Evolutionary conservation across 2,329 filamentous ascomycete genomes (phyloP), one percentile per base, ranked within the genome.

Genomic region (Alternaria postmessia): DNA sequence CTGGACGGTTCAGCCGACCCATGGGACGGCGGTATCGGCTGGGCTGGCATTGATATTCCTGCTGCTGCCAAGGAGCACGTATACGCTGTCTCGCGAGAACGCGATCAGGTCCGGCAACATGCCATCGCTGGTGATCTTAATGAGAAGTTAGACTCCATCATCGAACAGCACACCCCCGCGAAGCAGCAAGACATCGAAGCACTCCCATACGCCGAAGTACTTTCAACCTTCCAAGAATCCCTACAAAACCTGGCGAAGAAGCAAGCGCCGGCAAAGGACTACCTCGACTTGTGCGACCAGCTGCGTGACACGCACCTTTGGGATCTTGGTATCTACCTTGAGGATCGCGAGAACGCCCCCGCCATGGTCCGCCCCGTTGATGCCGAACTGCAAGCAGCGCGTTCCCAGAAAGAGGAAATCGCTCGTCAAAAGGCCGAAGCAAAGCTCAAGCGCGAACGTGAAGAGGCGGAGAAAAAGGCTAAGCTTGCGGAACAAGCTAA

Each of bases 231-330:
- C 67, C 87, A 90, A 26, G 87, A 89, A 61, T 87, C 88, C 64
- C 80, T 93, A 0, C 84, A 87, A 4, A 81, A 82, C 7, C 77
- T 91, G 1, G 77, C 79, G 8, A 73, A 74, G 28, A 75, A 80
- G 54, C 79, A 81, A 51, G 80, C 82, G 1, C 83, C 87, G 1
- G 88, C 90, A 61, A 92, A 93, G 74, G 86, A 90, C 4, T 88
- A 95, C 38, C 87, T 97, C 1, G 79, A 83, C 0, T 85, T 96
- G 47, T 95, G 91, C 66, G 94, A 78, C 49, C 66, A 69, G 18
- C 87, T 97, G 43, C 91, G 94, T 53, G 92, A 97, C 75, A 84
- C 88, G 9, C 88, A 94, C 57, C 87, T 97, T 11, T 94, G 91
- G 70, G 89, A 94, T 59, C 82, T 96, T 0, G 92, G 90, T 38